A percentile compares a stretch with the other conserved stretches of the same genome.
phyloP scores from a whole-genome alignment of 768 basidiomycete genomes.

The Peribolospora baueri region DNA sequence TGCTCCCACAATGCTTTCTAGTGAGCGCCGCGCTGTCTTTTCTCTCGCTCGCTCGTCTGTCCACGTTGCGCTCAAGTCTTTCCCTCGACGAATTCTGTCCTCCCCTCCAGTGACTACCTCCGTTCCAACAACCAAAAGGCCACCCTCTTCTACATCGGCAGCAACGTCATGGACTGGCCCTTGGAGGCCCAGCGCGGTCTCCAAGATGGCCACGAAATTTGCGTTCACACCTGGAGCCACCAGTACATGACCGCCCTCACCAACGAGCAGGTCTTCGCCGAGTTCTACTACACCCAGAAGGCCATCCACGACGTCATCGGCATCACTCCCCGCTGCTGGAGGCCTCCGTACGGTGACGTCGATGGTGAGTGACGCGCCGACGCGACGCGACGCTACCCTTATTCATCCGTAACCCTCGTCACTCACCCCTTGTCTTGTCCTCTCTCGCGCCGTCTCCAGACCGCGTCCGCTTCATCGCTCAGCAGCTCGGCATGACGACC shows the following conservation, averaged over 20 bases:
- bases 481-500: constrained; percentile 9
- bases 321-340: constrained; percentile 9
- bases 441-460: neutral
- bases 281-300: constrained; percentile 16
- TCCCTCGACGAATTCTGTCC: too few species aligned
- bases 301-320: constrained; percentile 13
- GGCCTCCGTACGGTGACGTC: constrained; percentile 11
- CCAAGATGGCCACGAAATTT: constrained; percentile 19
- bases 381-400: too few species aligned
- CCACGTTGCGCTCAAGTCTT: too few species aligned
- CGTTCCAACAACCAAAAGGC: constrained; percentile 18
- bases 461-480: constrained; percentile 12
- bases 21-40: too few species aligned
- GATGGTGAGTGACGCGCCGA: neutral
- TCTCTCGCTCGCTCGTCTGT: too few species aligned
- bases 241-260: constrained; percentile 22
- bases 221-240: constrained; percentile 18
- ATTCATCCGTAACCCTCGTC: too few species aligned
- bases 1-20: constrained; percentile 23
- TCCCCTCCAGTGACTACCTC: constrained; percentile 14
- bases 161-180: constrained; percentile 24
- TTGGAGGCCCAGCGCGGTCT: constrained; percentile 20
- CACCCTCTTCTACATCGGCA: constrained; percentile 17
- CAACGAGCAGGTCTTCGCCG: constrained; percentile 23
- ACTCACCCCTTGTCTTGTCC: too few species aligned